These are phyloP conservation scores for Phyllosticta capitalensis DNA, from an alignment of 2,329 filamentous ascomycete genomes.

Conservation along the genomic window DNA sequence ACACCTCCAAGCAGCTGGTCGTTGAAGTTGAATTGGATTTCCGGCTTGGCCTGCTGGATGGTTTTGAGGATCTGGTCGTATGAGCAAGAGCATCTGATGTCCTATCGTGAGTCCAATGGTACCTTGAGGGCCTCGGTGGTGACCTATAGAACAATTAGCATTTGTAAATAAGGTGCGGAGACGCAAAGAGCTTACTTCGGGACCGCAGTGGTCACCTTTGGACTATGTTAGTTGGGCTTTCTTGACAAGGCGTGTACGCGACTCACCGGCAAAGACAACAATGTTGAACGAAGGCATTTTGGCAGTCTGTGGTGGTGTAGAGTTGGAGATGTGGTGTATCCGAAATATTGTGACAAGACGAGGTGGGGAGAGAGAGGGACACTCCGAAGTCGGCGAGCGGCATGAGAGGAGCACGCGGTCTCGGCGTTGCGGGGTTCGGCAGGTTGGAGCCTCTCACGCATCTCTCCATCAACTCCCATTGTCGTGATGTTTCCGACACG, in stretches of 20 bases:
- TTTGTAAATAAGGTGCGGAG: neutral
- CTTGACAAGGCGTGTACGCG: neutral
- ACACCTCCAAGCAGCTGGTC: conserved; percentile 87
- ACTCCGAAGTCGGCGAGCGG: conserved; percentile 7
- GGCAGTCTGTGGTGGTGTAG: neutral
- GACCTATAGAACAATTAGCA: conserved; percentile 45
- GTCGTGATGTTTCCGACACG: neutral
- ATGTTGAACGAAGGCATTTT: conserved; percentile 33
- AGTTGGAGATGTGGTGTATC: neutral
- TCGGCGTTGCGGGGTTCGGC: neutral
- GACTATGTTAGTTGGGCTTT: conserved; percentile 15
- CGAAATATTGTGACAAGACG: conserved; percentile 8
- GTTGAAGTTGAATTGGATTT: conserved; percentile 78
- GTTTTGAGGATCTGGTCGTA: conserved; percentile 60
- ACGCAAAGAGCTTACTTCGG: conserved; percentile 25
- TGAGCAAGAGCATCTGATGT: neutral
- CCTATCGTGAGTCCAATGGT: conserved; percentile 15
- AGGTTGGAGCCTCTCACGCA: neutral
- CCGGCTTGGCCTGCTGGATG: conserved; percentile 61
- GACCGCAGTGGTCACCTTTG: conserved; percentile 33
- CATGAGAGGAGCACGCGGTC: neutral
- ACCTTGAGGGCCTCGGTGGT: conserved; percentile 81
- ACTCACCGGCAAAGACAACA: conserved; percentile 32
- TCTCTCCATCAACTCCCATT: neutral
- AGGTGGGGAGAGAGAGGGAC: conserved; percentile 4